Base-by-base conservation (phyloP, 2,329 filamentous ascomycete genomes). In the Curvularia sp. region DNA sequence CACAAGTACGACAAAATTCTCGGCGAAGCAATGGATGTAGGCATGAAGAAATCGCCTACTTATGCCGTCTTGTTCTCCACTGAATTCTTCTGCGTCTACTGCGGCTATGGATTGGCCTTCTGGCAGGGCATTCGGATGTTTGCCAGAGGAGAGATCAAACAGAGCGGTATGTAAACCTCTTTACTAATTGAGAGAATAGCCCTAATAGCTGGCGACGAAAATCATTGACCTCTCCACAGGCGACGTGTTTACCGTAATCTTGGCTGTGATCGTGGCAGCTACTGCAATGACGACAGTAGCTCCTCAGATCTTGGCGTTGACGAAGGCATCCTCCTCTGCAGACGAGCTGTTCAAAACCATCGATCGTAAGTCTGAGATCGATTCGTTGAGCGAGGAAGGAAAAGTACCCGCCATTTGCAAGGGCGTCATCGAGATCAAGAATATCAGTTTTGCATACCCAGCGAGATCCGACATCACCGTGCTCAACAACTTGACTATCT, bases 381-480 rank as follows among this genome's bases (percentile, higher is more conserved):
- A 98, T 72, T 68, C 74, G 5, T 53, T 76, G 39, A 67, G 54
- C 8, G 65, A 69, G 9, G 56, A 61, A 5, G 74, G 74, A 0
- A 54, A 58, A 8, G 38, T 58, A 5, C 75, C 74, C 0, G 43
- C 46, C 3, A 46, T 55, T 13, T 73, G 72, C 26, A 46, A 53
- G 15, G 75, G 75, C 0, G 85, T 85, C 4, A 89, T 99, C 55
- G 89, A 93, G 63, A 83, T 98, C 26, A 84, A 89, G 62, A 84
- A 92, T 64, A 83, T 98, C 72, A 92, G 90, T 75, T 93, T 97
- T 77, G 93, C 97, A 66, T 98, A 99, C 71, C 95, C 95, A 7
- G 96, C 93, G 4, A 87, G 95, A 24, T 92, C 93, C 0, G 93
- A 97, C 69, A 92, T 96, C 5, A 85, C 87, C 1, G 91, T 98